phyloP scores from a whole-genome alignment of 2,329 filamentous ascomycete genomes.

The Xylariaceae sp. region DNA sequence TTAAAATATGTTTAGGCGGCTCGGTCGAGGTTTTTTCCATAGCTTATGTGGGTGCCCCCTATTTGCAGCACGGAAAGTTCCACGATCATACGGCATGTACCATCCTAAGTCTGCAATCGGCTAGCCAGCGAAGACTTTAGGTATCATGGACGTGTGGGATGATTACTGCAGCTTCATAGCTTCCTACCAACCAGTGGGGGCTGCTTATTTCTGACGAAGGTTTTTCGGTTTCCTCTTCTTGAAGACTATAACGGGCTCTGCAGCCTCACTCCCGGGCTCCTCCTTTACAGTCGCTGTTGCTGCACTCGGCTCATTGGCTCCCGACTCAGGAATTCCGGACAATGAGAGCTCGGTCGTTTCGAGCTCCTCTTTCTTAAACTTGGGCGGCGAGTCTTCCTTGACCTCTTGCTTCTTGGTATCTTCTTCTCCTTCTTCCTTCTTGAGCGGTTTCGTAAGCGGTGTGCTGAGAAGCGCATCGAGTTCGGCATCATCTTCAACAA shows the following conservation, averaged over 20 bases:
- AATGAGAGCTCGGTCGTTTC: slow-evolving; percentile 20
- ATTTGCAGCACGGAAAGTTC: not conserved
- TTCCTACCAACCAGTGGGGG: not conserved
- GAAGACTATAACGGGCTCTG: slow-evolving; percentile 55
- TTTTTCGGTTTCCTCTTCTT: slow-evolving; percentile 73
- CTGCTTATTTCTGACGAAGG: slow-evolving; percentile 52
- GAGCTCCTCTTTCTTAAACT: slow-evolving; percentile 40
- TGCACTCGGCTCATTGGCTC: slow-evolving; percentile 1
- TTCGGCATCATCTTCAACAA: slow-evolving; percentile 47
- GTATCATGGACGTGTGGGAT: not conserved
- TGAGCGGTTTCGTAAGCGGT: slow-evolving; percentile 27
- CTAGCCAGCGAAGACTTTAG: not conserved
- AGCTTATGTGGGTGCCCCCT: not conserved
- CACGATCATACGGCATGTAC: not conserved
- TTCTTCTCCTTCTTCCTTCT: slow-evolving; percentile 25
- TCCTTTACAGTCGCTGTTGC: slow-evolving; percentile 24
- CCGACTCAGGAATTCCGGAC: not conserved
- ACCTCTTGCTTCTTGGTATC: slow-evolving; percentile 2
- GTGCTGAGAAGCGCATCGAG: slow-evolving; percentile 56
- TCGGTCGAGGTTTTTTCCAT: not conserved
- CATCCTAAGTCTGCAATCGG: not conserved
- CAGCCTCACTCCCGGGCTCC: slow-evolving; percentile 26
- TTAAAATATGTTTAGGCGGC: not conserved
- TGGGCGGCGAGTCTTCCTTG: slow-evolving; percentile 26
- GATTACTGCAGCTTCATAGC: not conserved